Evolutionary conservation across 2,329 filamentous ascomycete species (phyloP).

Genomic region (Capronia americana): DNA sequence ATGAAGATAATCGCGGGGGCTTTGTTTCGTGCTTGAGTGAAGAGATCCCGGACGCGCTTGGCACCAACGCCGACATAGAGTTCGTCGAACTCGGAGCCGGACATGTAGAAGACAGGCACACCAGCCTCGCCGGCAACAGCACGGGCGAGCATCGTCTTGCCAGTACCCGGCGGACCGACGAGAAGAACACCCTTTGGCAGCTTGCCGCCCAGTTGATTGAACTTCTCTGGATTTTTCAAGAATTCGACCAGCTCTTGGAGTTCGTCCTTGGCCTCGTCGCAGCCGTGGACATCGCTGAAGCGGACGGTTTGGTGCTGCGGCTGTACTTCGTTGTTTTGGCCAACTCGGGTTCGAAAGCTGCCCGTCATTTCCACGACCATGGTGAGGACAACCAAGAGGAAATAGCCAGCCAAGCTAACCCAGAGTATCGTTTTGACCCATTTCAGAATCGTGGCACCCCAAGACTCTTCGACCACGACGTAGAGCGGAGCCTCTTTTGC

Average conservation of each 20-base stretch:
- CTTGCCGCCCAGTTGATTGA: conserved; percentile 92
- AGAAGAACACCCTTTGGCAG: conserved; percentile 95
- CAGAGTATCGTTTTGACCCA: conserved; percentile 87
- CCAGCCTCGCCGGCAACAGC: conserved; percentile 96
- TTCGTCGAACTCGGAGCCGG: conserved; percentile 97
- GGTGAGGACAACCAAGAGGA: conserved; percentile 78
- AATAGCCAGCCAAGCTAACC: conserved; percentile 79
- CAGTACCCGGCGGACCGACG: conserved; percentile 93
- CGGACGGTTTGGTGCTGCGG: conserved; percentile 89
- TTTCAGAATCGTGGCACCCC: conserved; percentile 79
- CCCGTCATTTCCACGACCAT: conserved; percentile 83
- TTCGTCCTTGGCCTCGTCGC: conserved; percentile 97
- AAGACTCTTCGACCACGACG: conserved; percentile 91
- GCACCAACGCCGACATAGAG: conserved; percentile 97
- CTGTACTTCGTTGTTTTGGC: conserved; percentile 81
- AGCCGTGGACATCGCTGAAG: conserved; percentile 94
- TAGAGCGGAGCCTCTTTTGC: conserved; percentile 86
- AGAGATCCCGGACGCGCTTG: conserved; percentile 95
- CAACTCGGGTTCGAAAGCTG: conserved; percentile 68
- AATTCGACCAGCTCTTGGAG: conserved; percentile 97
- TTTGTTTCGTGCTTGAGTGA: conserved; percentile 80
- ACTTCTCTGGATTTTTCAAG: conserved; percentile 88
- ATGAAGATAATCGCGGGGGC: conserved; percentile 94
- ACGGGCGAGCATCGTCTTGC: conserved; percentile 93
- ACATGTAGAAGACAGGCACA: conserved; percentile 99